phyloP scores from a whole-genome alignment of 208 protist genomes.

The Acanthamoeba quina region DNA sequence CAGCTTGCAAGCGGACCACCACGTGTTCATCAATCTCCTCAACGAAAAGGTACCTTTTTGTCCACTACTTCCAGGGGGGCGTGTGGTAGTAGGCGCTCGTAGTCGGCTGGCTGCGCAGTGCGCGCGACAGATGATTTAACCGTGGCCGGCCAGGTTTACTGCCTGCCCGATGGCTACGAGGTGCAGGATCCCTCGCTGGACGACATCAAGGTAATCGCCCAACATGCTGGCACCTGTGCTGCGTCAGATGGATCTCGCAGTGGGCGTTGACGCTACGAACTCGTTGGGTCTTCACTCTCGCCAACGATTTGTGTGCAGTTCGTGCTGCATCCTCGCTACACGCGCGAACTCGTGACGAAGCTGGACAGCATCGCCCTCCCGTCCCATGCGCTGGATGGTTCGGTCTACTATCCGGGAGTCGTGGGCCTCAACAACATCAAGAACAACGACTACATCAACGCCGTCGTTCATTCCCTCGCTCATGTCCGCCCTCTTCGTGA shows the following conservation, averaged over 20 bases:
- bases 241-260: background rate
- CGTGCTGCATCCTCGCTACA: constrained; percentile 87
- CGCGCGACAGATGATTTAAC: no score
- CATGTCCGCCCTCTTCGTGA: constrained; percentile 84
- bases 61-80: background rate
- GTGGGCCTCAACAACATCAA: constrained; percentile 94
- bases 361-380: constrained; percentile 78
- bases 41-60: constrained; percentile 78
- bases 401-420: constrained; percentile 85
- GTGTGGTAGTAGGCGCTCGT: background rate
- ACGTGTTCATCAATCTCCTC: constrained; percentile 94
- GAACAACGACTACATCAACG: constrained; percentile 90
- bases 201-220: constrained; percentile 88
- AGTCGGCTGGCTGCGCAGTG: no score
- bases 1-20: constrained; percentile 90
- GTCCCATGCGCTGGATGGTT: constrained; percentile 8
- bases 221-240: background rate
- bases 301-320: constrained; percentile 52
- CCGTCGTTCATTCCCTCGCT: constrained; percentile 86
- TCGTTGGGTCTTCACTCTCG: no score
- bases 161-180: constrained; percentile 94
- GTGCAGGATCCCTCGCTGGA: constrained; percentile 90
- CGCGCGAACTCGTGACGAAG: constrained; percentile 67
- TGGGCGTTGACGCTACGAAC: background rate
- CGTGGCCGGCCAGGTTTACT: constrained; percentile 88